A percentile compares a stretch with the other conserved stretches of the same genome.
phyloP scores from a whole-genome alignment of 2,329 filamentous ascomycete species.

The Colletotrichum sp. region DNA sequence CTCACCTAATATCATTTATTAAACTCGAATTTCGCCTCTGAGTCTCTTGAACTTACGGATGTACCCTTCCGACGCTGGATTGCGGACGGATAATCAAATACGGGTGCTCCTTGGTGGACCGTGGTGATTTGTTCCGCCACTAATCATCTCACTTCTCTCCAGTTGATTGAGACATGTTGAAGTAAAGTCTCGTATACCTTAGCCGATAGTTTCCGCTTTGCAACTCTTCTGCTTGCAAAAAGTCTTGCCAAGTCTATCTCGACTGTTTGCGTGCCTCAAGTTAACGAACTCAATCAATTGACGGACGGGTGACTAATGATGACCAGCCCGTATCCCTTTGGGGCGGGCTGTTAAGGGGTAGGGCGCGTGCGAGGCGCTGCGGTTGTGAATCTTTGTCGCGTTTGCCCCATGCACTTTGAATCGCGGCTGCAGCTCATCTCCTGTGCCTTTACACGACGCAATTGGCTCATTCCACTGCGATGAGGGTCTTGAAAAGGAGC shows the following conservation, averaged over 20 bases:
- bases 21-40: background rate
- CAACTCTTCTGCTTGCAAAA: background rate
- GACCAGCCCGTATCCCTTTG: background rate
- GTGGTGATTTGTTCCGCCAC: background rate
- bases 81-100: background rate
- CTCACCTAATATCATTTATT: background rate
- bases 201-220: background rate
- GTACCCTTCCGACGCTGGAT: background rate
- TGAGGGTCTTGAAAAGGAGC: background rate
- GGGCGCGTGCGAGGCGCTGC: background rate
- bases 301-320: background rate
- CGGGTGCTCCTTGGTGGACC: background rate
- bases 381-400: background rate
- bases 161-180: background rate
- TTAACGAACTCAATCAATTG: background rate
- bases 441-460: background rate
- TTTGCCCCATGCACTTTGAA: background rate
- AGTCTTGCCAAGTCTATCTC: background rate
- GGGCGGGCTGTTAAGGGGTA: background rate
- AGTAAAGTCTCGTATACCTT: background rate
- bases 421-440: background rate
- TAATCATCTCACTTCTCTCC: background rate
- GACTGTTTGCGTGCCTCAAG: background rate
- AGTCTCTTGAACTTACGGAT: background rate
- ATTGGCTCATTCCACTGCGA: background rate